A percentile compares a stretch with the other conserved stretches of the same genome.
phyloP scores from a whole-genome alignment of 352 stramenopile genomes.

The Phytopythium boreale region DNA sequence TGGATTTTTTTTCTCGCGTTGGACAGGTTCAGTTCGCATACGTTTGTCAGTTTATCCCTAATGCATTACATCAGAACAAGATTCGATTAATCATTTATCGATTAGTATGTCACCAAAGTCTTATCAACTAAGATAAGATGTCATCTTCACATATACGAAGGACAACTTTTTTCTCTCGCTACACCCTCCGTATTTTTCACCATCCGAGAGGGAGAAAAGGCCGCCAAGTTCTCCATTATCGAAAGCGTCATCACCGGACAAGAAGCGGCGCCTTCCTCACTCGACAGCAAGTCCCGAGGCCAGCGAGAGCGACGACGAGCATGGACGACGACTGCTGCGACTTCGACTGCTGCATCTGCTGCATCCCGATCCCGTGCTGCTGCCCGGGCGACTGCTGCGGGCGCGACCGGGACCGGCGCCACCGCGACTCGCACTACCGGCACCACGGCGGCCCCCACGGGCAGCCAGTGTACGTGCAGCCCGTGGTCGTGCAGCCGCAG shows the following conservation, averaged over 20 bases:
- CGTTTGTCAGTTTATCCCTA: too few relatives aligned
- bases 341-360: conserved; percentile 12
- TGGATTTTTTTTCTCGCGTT: too few relatives aligned
- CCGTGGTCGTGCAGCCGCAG: conserved; percentile 8
- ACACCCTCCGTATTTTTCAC: too few relatives aligned
- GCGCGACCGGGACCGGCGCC: conserved; percentile 5
- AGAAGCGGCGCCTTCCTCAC: not conserved
- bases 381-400: conserved; percentile 4
- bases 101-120: not conserved
- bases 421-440: conserved; percentile 1
- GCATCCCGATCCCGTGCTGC: conserved; percentile 10
- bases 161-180: too few relatives aligned
- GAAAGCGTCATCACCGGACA: not conserved
- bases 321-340: conserved; percentile 6
- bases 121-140: not conserved
- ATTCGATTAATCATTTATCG: not conserved
- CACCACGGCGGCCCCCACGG: not conserved
- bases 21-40: too few relatives aligned
- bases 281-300: too few relatives aligned
- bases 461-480: conserved; percentile 9
- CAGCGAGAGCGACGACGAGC: not conserved
- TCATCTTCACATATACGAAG: not conserved
- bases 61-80: too few relatives aligned
- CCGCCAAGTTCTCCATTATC: not conserved
- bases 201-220: not conserved